These are phyloP conservation scores for Dictyostelium firmibasis DNA, from an alignment of 78 protist species.

Conservation along the genomic window DNA sequence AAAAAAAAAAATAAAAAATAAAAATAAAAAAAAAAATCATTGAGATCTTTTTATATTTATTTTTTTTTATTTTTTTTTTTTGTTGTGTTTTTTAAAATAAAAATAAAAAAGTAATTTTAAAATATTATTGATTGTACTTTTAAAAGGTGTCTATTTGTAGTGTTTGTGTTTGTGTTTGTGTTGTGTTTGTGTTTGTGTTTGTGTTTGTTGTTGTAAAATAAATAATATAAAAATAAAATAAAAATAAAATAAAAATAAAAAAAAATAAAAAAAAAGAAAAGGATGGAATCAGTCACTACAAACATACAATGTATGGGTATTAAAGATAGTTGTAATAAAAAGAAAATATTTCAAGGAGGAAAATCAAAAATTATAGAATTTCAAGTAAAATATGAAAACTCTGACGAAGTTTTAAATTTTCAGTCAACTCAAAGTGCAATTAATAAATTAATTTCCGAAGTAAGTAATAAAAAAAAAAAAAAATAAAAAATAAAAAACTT, in stretches of 20 bases:
- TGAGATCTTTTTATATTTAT: too few relatives aligned
- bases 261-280: too few relatives aligned
- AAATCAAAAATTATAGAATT: neutral
- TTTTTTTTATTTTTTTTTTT: neutral
- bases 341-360: neutral
- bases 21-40: too few relatives aligned
- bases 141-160: too few relatives aligned
- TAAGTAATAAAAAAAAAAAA: neutral
- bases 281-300: neutral
- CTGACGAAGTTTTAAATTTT: neutral
- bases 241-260: neutral
- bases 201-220: neutral
- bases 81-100: neutral
- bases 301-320: neutral
- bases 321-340: neutral
- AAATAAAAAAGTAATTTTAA: neutral
- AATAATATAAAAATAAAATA: neutral
- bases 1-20: too few relatives aligned
- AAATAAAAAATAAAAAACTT: neutral
- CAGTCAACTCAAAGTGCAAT: neutral
- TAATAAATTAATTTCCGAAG: constrained; percentile 18
- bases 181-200: neutral
- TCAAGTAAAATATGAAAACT: constrained; percentile 6
- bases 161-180: too few relatives aligned
- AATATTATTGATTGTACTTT: neutral